phyloP scores from a whole-genome alignment of 2,329 filamentous ascomycete species.

The Penicillium sp. region DNA sequence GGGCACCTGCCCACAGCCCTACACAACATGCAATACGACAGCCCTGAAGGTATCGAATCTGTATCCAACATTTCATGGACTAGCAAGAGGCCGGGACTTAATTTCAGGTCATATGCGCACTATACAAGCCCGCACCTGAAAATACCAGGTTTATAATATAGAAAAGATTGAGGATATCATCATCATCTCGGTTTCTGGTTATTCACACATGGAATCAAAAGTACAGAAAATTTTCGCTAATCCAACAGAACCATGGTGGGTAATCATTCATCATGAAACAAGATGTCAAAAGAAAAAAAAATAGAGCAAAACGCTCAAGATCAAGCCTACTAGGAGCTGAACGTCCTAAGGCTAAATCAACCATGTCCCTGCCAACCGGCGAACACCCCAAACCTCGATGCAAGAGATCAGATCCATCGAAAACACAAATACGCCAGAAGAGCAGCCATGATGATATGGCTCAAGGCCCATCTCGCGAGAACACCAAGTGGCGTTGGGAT shows the following conservation, averaged over 20 bases:
- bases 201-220: constrained; percentile 18
- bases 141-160: too few species aligned
- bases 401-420: constrained; percentile 1
- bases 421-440: constrained; percentile 1
- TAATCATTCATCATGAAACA: constrained; percentile 17
- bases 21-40: too few species aligned
- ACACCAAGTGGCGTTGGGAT: constrained; percentile 8
- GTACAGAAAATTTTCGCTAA: constrained; percentile 19
- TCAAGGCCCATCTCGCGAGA: neutral
- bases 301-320: constrained; percentile 7
- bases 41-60: too few species aligned
- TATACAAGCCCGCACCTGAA: too few species aligned
- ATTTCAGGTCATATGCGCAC: neutral
- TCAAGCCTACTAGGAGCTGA: constrained; percentile 5
- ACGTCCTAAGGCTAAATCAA: constrained; percentile 3
- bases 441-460: neutral
- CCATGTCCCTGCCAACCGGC: neutral
- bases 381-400: neutral
- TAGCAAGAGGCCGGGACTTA: too few species aligned
- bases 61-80: too few species aligned
- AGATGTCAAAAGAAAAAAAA: constrained; percentile 13
- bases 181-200: constrained; percentile 8
- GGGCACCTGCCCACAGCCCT: too few species aligned
- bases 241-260: constrained; percentile 12
- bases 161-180: constrained; percentile 8